Percentiles rank a stretch among this genome's conserved stretches.
Conservation (phyloP, 441 rosid genomes). For the Kokia cookei region DNA sequence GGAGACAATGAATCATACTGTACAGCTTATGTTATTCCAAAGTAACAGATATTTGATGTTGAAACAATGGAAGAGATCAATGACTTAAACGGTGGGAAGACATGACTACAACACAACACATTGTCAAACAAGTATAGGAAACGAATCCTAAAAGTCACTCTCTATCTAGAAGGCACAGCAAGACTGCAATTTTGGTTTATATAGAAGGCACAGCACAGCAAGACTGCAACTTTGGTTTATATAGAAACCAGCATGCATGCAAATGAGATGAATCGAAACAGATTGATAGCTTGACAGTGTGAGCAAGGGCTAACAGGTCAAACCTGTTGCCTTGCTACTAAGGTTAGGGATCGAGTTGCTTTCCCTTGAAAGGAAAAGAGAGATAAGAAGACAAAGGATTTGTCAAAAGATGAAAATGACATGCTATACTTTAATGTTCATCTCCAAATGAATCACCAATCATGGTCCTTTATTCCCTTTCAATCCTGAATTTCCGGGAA, state of each 20-base stretch:
- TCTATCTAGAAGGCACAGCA: neutral
- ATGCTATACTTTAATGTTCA: neutral
- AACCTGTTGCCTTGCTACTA: neutral
- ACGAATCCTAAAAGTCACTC: neutral
- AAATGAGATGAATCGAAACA: neutral
- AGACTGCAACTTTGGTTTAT: neutral
- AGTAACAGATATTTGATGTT: neutral
- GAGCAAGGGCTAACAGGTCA: too few relatives aligned
- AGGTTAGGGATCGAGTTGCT: neutral
- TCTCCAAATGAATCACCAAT: neutral
- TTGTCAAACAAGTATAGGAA: neutral
- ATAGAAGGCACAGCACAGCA: neutral
- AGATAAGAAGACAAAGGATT: neutral
- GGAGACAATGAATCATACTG: neutral
- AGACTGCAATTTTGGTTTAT: neutral
- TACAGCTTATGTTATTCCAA: neutral
- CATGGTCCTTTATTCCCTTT: neutral
- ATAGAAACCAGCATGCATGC: neutral
- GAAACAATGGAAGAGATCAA: neutral
- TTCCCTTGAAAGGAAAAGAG: neutral
- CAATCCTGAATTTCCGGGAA: neutral
- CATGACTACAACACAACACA: neutral
- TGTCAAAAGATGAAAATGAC: neutral
- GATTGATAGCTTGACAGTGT: neutral
- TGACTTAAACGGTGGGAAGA: neutral